Base-by-base conservation (phyloP, 345 rosid genomes). In the Lumnitzera racemosa region DNA sequence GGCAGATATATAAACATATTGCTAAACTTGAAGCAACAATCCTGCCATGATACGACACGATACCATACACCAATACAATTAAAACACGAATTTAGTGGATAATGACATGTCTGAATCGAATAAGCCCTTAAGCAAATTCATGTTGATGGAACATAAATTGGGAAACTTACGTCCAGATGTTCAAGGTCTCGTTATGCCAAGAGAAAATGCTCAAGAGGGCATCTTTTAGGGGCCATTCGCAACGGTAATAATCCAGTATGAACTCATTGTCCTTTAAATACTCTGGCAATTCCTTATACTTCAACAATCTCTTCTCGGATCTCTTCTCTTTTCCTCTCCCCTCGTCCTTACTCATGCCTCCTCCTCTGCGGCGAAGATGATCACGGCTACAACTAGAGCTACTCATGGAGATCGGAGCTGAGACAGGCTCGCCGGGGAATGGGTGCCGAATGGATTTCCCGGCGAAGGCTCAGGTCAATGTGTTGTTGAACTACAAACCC, bases 161-260 rank as follows among this genome's bases (percentile, higher is more conserved):
- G 12, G 23, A 15, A 2, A 71, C 90, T 61, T 75, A 94, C 96
- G 97, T 88, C 99, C 96, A 90, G 61, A 94, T 77, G 58, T 94
- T 90, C 54, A 94, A 83, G 60, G 97, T 90, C 78, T 94, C 99
- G 70, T 94, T 94, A 76, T 90, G 99, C 95, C 83, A 84, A 0
- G 86, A 74, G 76, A 94, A 90, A 25, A 76, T 64, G 82, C 99
- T 88, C 65, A 84, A 73, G 60, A 90, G 61, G 5, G 87, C 78
- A 11, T 94, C 95, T 72, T 70, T 84, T 24, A 94, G 36, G 2
- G 99, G 86, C 99, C 99, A 90, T 55, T 90, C 97, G 72, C 97
- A 86, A 50, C 97, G 77, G 70, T 94, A 90, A 70, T 94, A 64
- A 60, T 90, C 87, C 77, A 90, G 77, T 51, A 94, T 90, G 75